These are phyloP conservation scores for Hypoxylon sp. DNA, from an alignment of 2,329 filamentous ascomycete genomes.

Conservation along the genomic window DNA sequence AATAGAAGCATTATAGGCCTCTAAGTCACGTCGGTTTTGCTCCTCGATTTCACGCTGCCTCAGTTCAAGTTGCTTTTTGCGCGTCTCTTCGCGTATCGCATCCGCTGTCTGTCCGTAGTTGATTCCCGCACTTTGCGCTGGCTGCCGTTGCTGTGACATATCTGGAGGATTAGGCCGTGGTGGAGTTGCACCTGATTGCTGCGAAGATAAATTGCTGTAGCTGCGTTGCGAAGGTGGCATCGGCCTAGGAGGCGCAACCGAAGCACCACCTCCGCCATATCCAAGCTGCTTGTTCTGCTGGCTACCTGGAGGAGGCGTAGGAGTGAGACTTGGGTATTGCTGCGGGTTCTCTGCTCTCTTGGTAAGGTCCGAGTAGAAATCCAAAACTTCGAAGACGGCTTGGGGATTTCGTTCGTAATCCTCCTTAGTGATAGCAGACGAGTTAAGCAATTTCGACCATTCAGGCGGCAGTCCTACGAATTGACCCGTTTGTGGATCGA, in stretches of 20 bases:
- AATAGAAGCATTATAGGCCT: conserved; percentile 90
- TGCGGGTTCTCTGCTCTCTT: conserved; percentile 81
- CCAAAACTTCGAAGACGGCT: conserved; percentile 83
- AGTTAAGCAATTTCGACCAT: conserved; percentile 97
- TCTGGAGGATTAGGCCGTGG: conserved; percentile 62
- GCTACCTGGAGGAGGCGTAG: conserved; percentile 72
- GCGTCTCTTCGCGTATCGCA: conserved; percentile 68
- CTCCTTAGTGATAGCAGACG: conserved; percentile 97
- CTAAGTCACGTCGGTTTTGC: conserved; percentile 80
- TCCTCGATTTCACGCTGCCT: conserved; percentile 73
- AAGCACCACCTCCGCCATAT: conserved; percentile 68
- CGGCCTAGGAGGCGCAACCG: conserved; percentile 79
- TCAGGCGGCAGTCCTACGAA: conserved; percentile 95
- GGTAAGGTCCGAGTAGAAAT: conserved; percentile 88
- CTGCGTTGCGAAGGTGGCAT: conserved; percentile 68
- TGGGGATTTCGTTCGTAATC: conserved; percentile 98
- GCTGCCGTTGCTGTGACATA: conserved; percentile 67
- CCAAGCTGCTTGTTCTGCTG: conserved; percentile 75
- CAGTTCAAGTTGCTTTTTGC: conserved; percentile 74
- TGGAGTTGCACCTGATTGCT: conserved; percentile 57
- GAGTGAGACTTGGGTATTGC: conserved; percentile 76
- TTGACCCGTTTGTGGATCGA: conserved; percentile 93
- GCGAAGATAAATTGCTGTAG: conserved; percentile 59
- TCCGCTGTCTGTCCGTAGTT: conserved; percentile 68
- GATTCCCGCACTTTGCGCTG: conserved; percentile 70